Conservation (phyloP, 2,329 filamentous ascomycete genomes). For the Scytalidium lignicola region DNA sequence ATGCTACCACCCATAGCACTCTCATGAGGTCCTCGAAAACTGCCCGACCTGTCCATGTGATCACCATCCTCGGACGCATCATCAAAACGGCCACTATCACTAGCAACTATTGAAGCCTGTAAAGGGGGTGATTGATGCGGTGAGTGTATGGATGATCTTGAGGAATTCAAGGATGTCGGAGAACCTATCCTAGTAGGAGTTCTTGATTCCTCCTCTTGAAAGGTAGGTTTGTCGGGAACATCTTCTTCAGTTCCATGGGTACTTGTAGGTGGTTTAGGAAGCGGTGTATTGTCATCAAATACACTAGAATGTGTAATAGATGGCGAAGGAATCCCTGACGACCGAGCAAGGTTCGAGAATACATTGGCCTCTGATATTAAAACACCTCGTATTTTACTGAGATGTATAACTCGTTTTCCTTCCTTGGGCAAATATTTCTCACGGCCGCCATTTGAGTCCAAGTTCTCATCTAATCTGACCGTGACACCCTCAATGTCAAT, state of each 20-base stretch:
- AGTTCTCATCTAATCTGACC: conserved; percentile 20
- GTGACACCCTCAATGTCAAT: conserved; percentile 66
- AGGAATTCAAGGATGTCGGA: conserved; percentile 10
- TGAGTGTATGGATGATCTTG: conserved; percentile 1
- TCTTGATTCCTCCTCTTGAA: not conserved
- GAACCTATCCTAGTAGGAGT: conserved; percentile 7
- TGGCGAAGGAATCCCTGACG: conserved; percentile 55
- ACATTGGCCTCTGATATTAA: conserved; percentile 63
- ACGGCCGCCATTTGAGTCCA: conserved; percentile 18
- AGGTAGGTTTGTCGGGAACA: conserved; percentile 10
- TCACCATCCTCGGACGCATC: conserved; percentile 28
- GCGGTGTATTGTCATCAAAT: conserved; percentile 26
- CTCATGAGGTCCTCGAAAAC: conserved; percentile 6
- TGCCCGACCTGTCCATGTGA: conserved; percentile 15
- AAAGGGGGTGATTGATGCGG: conserved; percentile 1
- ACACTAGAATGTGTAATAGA: conserved; percentile 41
- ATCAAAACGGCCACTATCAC: conserved; percentile 26
- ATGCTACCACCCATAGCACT: conserved; percentile 22
- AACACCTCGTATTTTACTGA: conserved; percentile 59
- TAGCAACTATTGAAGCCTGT: conserved; percentile 16
- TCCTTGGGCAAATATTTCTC: conserved; percentile 41
- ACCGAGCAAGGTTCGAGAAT: conserved; percentile 55
- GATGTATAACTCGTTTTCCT: conserved; percentile 59
- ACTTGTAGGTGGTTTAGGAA: conserved; percentile 20
- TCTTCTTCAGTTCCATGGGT: conserved; percentile 29